These are phyloP conservation scores for Fusarium fujikuroi DNA, from an alignment of 2,329 filamentous ascomycete genomes.

Conservation along the genomic window DNA sequence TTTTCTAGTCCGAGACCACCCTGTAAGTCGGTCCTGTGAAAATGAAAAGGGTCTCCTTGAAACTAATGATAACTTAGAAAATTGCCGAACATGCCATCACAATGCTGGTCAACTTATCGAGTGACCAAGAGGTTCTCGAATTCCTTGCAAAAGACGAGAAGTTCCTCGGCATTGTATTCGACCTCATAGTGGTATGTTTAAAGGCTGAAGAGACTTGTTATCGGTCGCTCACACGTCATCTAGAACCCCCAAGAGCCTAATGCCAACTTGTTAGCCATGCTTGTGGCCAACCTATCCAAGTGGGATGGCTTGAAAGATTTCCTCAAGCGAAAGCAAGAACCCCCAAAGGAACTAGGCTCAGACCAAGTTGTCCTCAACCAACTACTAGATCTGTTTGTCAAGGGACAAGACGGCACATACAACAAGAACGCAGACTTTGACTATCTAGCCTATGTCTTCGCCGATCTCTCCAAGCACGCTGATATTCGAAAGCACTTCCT, in stretches of 20 bases:
- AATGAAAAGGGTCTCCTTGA: too few relatives aligned
- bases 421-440: constrained; percentile 90
- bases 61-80: constrained; percentile 61
- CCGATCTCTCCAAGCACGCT: constrained; percentile 86
- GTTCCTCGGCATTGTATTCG: constrained; percentile 80
- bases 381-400: constrained; percentile 94
- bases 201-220: too few relatives aligned
- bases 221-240: constrained; percentile 1
- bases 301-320: constrained; percentile 77
- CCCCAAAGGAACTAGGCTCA: constrained; percentile 76
- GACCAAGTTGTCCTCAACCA: constrained; percentile 85
- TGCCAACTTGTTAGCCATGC: constrained; percentile 87
- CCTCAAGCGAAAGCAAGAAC: constrained; percentile 72
- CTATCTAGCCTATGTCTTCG: constrained; percentile 93
- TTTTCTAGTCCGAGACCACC: constrained; percentile 84
- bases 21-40: constrained; percentile 61
- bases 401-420: constrained; percentile 82
- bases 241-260: constrained; percentile 80
- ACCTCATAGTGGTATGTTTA: constrained; percentile 75
- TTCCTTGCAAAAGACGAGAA: constrained; percentile 79
- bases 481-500: constrained; percentile 81
- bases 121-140: constrained; percentile 79
- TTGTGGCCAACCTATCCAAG: constrained; percentile 92
- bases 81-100: constrained; percentile 94
- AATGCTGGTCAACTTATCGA: constrained; percentile 87